phyloP scores from a whole-genome alignment of 441 rosid genomes.

The Raphanus hybrid region DNA sequence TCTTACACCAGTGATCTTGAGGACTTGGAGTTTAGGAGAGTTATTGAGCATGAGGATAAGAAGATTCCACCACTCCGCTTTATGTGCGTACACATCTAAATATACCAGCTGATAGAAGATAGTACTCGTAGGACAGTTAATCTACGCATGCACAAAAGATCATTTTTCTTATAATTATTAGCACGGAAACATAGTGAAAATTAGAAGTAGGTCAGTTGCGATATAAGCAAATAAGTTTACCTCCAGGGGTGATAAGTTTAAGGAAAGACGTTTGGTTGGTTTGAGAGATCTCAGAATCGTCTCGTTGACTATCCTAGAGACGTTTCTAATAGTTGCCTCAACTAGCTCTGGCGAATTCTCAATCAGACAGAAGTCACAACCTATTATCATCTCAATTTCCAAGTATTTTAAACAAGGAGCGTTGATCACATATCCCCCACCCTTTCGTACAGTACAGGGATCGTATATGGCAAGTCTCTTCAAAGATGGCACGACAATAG shows the following conservation, averaged over 20 bases:
- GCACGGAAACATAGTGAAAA: neutral
- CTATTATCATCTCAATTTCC: neutral
- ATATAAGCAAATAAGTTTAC: neutral
- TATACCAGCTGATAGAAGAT: conserved; percentile 15
- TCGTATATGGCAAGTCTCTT: conserved; percentile 7
- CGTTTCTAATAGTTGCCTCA: neutral
- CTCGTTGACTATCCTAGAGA: neutral
- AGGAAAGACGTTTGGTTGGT: neutral
- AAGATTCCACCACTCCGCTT: conserved; percentile 20
- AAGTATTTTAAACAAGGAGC: neutral
- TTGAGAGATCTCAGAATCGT: neutral
- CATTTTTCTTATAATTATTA: neutral
- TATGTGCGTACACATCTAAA: neutral
- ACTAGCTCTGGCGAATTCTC: neutral
- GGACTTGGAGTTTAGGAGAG: conserved; percentile 18
- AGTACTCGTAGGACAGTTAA: neutral
- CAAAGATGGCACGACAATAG: neutral
- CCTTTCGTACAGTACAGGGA: neutral
- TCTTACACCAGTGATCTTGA: neutral
- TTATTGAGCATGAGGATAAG: conserved; percentile 11
- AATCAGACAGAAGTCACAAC: conserved; percentile 1
- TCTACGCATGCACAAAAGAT: conserved; percentile 9
- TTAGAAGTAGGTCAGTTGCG: neutral
- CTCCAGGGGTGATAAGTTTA: neutral
- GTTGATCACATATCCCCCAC: neutral